Conservation (phyloP, 2,329 filamentous ascomycete species). For the Nigrospora sphaerica region DNA sequence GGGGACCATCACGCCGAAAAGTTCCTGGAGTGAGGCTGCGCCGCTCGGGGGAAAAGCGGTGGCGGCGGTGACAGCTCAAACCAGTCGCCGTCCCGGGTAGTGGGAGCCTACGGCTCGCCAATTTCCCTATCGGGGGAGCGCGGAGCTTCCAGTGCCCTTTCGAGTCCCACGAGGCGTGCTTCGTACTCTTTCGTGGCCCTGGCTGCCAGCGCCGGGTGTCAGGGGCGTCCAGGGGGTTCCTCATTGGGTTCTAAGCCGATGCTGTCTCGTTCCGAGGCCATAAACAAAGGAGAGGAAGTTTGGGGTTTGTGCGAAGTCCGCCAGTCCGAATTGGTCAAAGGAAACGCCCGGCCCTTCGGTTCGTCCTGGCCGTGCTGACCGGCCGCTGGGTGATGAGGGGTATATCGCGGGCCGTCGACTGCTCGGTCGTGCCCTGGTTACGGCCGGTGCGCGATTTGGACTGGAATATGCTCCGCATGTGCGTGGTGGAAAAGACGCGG, state of each 20-base stretch:
- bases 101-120: neutral
- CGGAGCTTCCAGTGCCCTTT: neutral
- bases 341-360: neutral
- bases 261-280: neutral
- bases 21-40: neutral
- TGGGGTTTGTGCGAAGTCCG: neutral
- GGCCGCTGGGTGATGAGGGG: neutral
- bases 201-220: neutral
- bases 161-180: neutral
- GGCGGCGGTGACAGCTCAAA: neutral
- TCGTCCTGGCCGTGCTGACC: neutral
- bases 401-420: neutral
- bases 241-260: too few species aligned
- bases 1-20: neutral
- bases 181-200: neutral
- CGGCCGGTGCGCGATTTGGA: neutral
- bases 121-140: neutral
- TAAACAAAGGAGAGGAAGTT: neutral
- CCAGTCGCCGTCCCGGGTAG: neutral
- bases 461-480: neutral
- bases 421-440: neutral
- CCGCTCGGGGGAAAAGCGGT: neutral
- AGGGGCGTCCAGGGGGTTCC: too few species aligned
- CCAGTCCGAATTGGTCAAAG: neutral
- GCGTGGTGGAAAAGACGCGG: neutral